A percentile compares a stretch with the other conserved stretches of the same genome.
Evolutionary conservation across 495 filamentous ascomycete species (phyloP).

Genomic region (Rostrohypoxylon terebratum): DNA sequence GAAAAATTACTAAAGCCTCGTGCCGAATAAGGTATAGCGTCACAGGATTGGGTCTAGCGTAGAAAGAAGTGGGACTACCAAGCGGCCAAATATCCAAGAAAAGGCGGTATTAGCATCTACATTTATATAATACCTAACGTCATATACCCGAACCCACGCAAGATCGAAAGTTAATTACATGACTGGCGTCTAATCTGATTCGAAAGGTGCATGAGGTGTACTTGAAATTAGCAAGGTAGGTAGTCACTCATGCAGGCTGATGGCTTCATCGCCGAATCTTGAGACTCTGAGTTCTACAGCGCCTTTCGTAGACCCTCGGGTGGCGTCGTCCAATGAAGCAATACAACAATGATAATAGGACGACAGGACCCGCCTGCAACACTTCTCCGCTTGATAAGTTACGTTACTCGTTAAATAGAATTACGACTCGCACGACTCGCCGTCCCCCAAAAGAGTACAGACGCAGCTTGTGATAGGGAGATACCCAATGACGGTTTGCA

Average conservation of each 20-base stretch:
- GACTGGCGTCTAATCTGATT: constrained; percentile 4
- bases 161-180: constrained; percentile 10
- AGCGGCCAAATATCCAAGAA: too few relatives aligned
- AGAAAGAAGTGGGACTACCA: too few relatives aligned
- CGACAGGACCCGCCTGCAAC: background rate
- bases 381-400: constrained; percentile 4
- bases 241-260: background rate
- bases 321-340: background rate
- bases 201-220: too few relatives aligned
- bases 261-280: background rate
- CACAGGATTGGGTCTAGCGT: too few relatives aligned
- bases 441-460: constrained; percentile 10
- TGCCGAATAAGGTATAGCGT: too few relatives aligned
- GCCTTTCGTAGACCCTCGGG: background rate
- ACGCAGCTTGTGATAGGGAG: constrained; percentile 14
- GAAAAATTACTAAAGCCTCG: too few relatives aligned
- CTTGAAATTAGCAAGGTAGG: background rate
- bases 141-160: constrained; percentile 9
- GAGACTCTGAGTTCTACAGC: background rate
- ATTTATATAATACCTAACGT: background rate
- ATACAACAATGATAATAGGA: constrained; percentile 1
- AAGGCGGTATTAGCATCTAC: too few relatives aligned
- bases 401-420: constrained; percentile 1
- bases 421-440: constrained; percentile 16
- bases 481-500: constrained; percentile 23